Base-by-base conservation (phyloP, 2,329 filamentous ascomycete species). In the Xylariaceae sp. region DNA sequence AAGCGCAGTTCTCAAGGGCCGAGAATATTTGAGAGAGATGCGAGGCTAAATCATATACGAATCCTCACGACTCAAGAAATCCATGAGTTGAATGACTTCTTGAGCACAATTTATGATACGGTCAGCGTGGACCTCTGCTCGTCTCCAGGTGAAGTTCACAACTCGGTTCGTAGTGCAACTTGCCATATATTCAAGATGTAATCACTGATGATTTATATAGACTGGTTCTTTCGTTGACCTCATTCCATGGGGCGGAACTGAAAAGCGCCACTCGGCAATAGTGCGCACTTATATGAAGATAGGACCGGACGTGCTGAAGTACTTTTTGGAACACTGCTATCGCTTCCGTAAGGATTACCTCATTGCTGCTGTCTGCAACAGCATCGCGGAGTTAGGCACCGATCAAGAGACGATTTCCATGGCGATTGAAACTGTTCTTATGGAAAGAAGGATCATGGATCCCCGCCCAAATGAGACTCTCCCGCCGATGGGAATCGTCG, bases 251-350 rank as follows among this genome's bases (percentile, higher is more conserved):
- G 65, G 66, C 16, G 53, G 49, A 26, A 61, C 60, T 15, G 62
- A 64, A 5, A 59, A 60, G 9, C 64, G 64, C 10, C n/a, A n/a
- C n/a, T n/a, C n/a, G n/a, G 55, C 54, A 13, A 68, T 71, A 36
- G 66, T 73, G 19, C 62, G 62, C 15, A 75, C 73, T 0, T 67
- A 73, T 55, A 63, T 76, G 60, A 82, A 81, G 66, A 70, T 82
- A 7, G 69, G 72, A 4, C 80, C 80, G 0, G 65, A 71, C 10
- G 71, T 78, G 51, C 70, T 83, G n/a, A 71, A 79, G 57, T 68
- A 75, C 55, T 72, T 80, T 52, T 71, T 81, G 41, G 70, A 75
- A 26, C 72, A 75, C 49, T 72, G 26, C 26, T 26, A 26, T 26
- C 5, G 26, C 4, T 4, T 5, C 5, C 8, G 5, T 8, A 26